phyloP scores from a whole-genome alignment of 805 yeast species.

The Zygosaccharomyces kombuchaensis region DNA sequence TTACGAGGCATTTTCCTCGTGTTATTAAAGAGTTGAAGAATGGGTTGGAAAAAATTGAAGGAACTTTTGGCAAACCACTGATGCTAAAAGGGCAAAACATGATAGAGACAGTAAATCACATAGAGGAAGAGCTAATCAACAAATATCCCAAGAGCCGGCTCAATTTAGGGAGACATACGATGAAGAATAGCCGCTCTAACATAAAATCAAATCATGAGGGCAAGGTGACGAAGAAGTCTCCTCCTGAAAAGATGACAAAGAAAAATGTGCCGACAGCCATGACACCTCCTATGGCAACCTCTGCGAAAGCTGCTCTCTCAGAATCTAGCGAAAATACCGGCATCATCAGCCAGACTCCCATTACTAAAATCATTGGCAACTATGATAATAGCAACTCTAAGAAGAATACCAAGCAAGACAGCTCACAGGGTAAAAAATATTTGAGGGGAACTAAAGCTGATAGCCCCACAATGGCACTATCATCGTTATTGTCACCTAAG shows the following conservation, averaged over 20 bases:
- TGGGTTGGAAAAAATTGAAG: slow-evolving; percentile 48
- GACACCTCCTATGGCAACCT: no score
- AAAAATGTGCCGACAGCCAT: not conserved
- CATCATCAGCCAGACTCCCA: slow-evolving; percentile 12
- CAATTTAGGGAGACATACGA: slow-evolving; percentile 8
- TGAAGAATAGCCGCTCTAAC: not conserved
- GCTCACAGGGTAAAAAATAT: slow-evolving; percentile 8
- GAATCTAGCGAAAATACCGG: not conserved
- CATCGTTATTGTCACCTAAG: slow-evolving; percentile 17
- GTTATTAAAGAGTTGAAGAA: slow-evolving; percentile 48
- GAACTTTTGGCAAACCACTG: slow-evolving; percentile 37
- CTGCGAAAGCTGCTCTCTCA: not conserved
- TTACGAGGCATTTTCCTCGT: slow-evolving; percentile 65
- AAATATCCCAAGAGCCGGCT: slow-evolving; percentile 35
- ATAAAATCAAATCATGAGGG: slow-evolving; percentile 2
- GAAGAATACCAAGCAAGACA: not conserved
- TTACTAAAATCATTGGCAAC: slow-evolving; percentile 4
- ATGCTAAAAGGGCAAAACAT: slow-evolving; percentile 26
- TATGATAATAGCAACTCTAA: not conserved
- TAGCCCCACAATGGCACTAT: slow-evolving; percentile 15
- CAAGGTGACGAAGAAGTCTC: not conserved
- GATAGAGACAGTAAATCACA: slow-evolving; percentile 26
- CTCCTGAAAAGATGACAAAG: not conserved
- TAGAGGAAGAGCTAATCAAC: slow-evolving; percentile 32
- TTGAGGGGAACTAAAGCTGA: slow-evolving; percentile 15